Evolutionary conservation across 208 protist species (phyloP).

Genomic region (Leishmania martiniquensis): DNA sequence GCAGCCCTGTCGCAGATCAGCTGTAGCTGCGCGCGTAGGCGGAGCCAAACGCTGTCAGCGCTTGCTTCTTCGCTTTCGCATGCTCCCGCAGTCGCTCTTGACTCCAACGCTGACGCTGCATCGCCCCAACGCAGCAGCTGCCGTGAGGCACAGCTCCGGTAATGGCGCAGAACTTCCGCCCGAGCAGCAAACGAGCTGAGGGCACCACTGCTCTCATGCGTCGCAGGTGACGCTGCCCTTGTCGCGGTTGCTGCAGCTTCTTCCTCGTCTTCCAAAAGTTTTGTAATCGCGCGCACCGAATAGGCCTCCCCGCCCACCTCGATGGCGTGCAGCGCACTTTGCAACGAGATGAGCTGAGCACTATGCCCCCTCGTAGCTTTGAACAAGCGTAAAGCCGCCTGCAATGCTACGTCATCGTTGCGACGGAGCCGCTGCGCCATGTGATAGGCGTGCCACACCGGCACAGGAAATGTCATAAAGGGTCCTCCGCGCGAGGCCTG

Average conservation of each 20-base stretch:
- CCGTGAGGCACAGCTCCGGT: neutral
- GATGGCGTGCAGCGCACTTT: constrained; percentile 1
- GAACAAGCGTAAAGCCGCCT: constrained; percentile 2
- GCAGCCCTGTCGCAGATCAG: constrained; percentile 1
- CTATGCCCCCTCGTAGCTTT: neutral
- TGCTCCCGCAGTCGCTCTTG: neutral
- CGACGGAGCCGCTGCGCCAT: constrained; percentile 3
- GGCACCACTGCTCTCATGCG: neutral
- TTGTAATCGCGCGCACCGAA: neutral
- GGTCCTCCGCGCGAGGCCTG: neutral
- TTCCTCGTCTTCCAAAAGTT: constrained; percentile 4
- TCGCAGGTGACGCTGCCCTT: neutral
- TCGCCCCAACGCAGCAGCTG: constrained; percentile 7
- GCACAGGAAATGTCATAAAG: neutral
- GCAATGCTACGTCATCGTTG: neutral
- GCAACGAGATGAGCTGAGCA: neutral
- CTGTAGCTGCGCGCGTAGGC: constrained; percentile 7
- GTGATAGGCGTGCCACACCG: constrained; percentile 5
- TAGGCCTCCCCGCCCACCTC: constrained; percentile 6
- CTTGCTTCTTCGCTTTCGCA: neutral
- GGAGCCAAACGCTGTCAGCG: neutral
- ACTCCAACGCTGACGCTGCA: neutral
- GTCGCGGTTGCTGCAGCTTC: neutral
- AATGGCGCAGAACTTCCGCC: constrained; percentile 13
- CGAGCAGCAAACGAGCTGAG: neutral